Conservation (phyloP, 2,329 filamentous ascomycete genomes). For the Ceratocystis lukuohia region DNA sequence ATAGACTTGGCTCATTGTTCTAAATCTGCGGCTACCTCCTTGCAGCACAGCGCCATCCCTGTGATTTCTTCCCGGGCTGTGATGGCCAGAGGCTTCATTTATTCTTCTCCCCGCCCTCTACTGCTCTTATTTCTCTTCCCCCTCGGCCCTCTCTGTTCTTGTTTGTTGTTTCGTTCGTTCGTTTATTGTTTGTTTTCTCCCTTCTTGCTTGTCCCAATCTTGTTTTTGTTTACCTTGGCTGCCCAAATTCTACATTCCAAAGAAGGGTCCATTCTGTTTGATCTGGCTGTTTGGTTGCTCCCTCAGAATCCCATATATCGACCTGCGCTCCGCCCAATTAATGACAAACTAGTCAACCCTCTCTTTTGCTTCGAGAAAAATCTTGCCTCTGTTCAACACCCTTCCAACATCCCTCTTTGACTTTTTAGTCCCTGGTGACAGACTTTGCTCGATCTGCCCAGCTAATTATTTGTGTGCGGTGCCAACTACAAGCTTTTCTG, state of each 20-base stretch:
- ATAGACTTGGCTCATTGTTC: not conserved
- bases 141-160: not conserved
- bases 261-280: not conserved
- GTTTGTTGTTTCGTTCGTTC: constrained; percentile 5
- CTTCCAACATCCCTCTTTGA: not conserved
- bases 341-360: not conserved
- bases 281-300: constrained; percentile 3
- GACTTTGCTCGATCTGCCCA: no score
- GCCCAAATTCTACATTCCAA: not conserved
- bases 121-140: not conserved
- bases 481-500: not conserved
- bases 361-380: not conserved
- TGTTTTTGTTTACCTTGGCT: not conserved
- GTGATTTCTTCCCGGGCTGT: not conserved
- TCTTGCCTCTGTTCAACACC: not conserved
- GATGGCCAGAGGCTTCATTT: constrained; percentile 3
- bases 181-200: constrained; percentile 3
- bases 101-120: constrained; percentile 8
- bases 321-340: not conserved
- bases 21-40: not conserved
- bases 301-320: constrained; percentile 4
- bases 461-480: not conserved
- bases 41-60: not conserved
- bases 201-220: not conserved
- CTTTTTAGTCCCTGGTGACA: no score